phyloP scores from a whole-genome alignment of 2,329 filamentous ascomycete genomes.

The Hymenoscyphus infarciens region DNA sequence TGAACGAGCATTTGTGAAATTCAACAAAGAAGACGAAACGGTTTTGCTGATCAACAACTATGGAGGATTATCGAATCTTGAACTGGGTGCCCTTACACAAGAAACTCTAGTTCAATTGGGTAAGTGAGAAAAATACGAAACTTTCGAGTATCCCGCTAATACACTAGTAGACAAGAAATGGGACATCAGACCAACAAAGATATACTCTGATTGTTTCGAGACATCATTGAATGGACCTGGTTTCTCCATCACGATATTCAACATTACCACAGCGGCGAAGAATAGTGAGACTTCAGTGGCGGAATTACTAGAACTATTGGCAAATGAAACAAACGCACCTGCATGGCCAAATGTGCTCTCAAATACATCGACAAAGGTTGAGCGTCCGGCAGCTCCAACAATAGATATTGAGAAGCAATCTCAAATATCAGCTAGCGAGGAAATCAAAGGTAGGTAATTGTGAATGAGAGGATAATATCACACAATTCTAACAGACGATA shows the following conservation, averaged over 20 bases:
- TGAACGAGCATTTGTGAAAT: slow-evolving; percentile 47
- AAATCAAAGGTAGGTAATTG: slow-evolving; percentile 21
- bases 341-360: slow-evolving; percentile 30
- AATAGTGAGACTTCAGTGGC: slow-evolving; percentile 24
- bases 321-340: slow-evolving; percentile 47
- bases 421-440: slow-evolving; percentile 20
- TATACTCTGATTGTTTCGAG: slow-evolving; percentile 48
- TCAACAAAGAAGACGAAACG: slow-evolving; percentile 43
- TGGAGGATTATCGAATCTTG: slow-evolving; percentile 55
- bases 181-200: slow-evolving; percentile 45
- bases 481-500: background rate
- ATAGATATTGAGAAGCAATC: slow-evolving; percentile 25
- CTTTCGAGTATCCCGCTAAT: background rate
- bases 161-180: slow-evolving; percentile 40
- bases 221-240: slow-evolving; percentile 53
- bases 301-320: slow-evolving; percentile 46
- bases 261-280: slow-evolving; percentile 40
- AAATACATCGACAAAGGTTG: slow-evolving; percentile 25
- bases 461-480: slow-evolving; percentile 6
- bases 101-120: slow-evolving; percentile 40
- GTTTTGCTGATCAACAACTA: slow-evolving; percentile 57
- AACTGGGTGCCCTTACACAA: slow-evolving; percentile 50
- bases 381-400: slow-evolving; percentile 8
- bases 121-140: background rate
- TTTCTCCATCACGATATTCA: slow-evolving; percentile 53